These are phyloP conservation scores for Truncatella angustata DNA, from an alignment of 2,329 filamentous ascomycete genomes.

Conservation along the genomic window DNA sequence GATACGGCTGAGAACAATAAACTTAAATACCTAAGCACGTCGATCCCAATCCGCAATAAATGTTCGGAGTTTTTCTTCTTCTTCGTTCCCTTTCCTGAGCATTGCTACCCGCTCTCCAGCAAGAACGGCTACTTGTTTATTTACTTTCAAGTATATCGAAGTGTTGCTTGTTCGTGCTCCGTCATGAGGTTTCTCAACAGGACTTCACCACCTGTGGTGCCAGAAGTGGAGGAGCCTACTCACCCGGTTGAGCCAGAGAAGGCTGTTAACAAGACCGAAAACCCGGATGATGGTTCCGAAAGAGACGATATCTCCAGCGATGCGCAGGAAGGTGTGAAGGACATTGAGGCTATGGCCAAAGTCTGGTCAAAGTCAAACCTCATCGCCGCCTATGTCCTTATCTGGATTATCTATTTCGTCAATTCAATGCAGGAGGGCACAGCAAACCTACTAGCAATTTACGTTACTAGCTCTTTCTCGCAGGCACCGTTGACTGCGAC, in stretches of 20 bases:
- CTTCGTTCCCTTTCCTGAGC: too few relatives aligned
- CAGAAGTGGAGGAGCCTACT: slow-evolving; percentile 2
- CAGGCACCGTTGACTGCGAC: slow-evolving; percentile 37
- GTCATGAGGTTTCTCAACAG: slow-evolving; percentile 8
- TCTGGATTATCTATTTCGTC: slow-evolving; percentile 46
- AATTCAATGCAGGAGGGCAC: slow-evolving; percentile 42
- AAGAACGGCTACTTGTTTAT: not conserved
- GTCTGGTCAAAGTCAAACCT: slow-evolving; percentile 41
- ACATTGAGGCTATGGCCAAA: slow-evolving; percentile 46
- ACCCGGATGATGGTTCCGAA: slow-evolving; percentile 20
- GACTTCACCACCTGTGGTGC: slow-evolving; percentile 6
- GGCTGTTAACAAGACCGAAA: not conserved
- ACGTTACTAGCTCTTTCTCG: slow-evolving; percentile 42
- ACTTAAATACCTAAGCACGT: too few relatives aligned
- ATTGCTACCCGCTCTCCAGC: too few relatives aligned
- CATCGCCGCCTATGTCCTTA: slow-evolving; percentile 39
- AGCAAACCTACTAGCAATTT: slow-evolving; percentile 32
- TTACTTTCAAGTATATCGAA: too few relatives aligned
- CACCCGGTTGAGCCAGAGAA: slow-evolving; percentile 1
- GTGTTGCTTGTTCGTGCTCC: too few relatives aligned
- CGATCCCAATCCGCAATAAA: too few relatives aligned
- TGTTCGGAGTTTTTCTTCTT: too few relatives aligned
- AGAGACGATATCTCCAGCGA: slow-evolving; percentile 30
- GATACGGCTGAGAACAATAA: too few relatives aligned
- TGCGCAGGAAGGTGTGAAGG: slow-evolving; percentile 44